phyloP scores from a whole-genome alignment of 2,329 filamentous ascomycete genomes.

The Knufia petricola region DNA sequence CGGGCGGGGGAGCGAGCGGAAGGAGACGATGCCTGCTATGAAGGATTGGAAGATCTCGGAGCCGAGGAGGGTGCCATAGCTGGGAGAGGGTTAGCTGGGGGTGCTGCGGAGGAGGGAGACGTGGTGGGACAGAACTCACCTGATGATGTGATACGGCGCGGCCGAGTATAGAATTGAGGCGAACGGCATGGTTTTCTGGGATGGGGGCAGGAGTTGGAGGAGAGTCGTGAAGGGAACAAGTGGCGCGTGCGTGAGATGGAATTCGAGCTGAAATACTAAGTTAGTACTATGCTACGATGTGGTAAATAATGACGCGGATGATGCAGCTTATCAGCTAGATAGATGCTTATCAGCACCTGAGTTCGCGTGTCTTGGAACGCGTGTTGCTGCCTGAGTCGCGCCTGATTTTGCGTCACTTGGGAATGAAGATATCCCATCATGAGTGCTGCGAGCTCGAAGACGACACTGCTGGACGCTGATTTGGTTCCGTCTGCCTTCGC shows the following conservation, averaged over 20 bases:
- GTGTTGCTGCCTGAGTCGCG: conserved; percentile 2
- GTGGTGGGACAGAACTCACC: conserved; percentile 42
- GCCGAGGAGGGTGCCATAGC: conserved; percentile 81
- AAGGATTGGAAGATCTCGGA: conserved; percentile 74
- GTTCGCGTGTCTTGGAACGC: background rate
- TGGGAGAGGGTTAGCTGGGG: conserved; percentile 29
- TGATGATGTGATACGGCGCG: conserved; percentile 66
- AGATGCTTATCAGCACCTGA: conserved; percentile 6
- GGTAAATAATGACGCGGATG: conserved; percentile 3
- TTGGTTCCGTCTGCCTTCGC: no score
- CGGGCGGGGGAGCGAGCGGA: conserved; percentile 63
- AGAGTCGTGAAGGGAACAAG: no score
- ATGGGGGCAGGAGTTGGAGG: no score
- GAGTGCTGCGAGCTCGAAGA: no score
- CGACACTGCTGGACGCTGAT: no score
- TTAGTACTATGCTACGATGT: background rate
- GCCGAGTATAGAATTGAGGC: conserved; percentile 49
- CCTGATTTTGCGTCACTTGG: background rate
- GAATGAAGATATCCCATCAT: no score
- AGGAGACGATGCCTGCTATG: conserved; percentile 62
- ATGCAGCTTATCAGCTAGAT: background rate
- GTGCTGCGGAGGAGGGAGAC: background rate
- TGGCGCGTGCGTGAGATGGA: background rate
- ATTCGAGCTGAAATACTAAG: background rate
- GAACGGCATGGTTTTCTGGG: conserved; percentile 27